Base-by-base conservation (phyloP, 2,329 filamentous ascomycete species). In the Epichloe sp. region DNA sequence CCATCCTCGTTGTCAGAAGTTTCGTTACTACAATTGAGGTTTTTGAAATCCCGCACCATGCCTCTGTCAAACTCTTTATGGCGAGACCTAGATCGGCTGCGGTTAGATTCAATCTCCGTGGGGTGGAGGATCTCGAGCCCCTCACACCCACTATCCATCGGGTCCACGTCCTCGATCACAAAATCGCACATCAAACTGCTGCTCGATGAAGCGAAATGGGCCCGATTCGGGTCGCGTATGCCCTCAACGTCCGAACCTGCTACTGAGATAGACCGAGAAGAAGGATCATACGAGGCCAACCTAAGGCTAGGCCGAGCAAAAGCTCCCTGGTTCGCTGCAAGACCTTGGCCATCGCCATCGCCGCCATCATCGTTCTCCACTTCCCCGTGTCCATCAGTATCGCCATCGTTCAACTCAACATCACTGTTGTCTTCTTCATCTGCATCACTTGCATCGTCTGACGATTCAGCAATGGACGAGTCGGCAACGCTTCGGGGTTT, bases 151-250 rank as follows among this genome's bases (percentile, higher is more conserved):
- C 67, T 69, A 51, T 74, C 71, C 67, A 69, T 68, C 3, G 68
- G 65, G 48, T 71, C 71, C 50, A 74, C 67, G 54, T 76, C 74
- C 53, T 77, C 74, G 34, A 77, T 64, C 11, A 63, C 59, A 38
- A 76, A 68, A 37, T 63, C 57, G 50, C 60, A 62, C 37, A 52
- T 36, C 35, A 60, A 52, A 15, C 53, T 56, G 7, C 54, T 52
- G 23, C 54, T 47, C 5, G 53, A 48, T 3, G 51, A 35, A 36
- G 56, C 57, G n/a, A 59, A 52, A 31, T 58, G 56, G 12, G 47
- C 51, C 23, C 34, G 37, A 36, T 43, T 17, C 17, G 23, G 43
- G 23, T 8, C 10, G 43, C 3, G 2, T 26, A 34, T 11, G 8
- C 54, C 57, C 14, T 51, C 54, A 6, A 50, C 47, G 15, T 37